Evolutionary conservation across 2,329 filamentous ascomycete genomes (phyloP).

Genomic region (Aurifilum marmelostoma): DNA sequence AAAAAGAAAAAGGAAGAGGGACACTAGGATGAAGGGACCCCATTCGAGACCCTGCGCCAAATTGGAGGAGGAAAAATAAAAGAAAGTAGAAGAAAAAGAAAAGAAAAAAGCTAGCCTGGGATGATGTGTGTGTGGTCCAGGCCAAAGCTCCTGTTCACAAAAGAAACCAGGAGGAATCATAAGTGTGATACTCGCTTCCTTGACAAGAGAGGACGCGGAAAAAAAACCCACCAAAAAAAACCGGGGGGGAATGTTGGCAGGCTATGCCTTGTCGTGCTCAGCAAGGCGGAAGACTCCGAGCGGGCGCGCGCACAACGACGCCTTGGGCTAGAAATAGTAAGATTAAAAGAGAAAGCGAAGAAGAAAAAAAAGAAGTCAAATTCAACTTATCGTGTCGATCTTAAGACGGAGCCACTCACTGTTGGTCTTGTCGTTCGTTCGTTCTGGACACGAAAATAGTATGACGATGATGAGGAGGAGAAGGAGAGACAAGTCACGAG

Average conservation of each 20-base stretch:
- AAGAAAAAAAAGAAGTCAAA: not conserved
- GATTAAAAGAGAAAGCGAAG: not conserved
- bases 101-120: too few relatives aligned
- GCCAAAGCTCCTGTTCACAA: not conserved
- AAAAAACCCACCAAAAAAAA: too few relatives aligned
- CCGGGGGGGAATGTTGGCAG: too few relatives aligned
- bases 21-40: not conserved
- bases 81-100: too few relatives aligned
- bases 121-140: not conserved
- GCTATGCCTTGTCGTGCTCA: not conserved
- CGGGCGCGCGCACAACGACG: not conserved
- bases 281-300: not conserved
- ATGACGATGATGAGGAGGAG: not conserved
- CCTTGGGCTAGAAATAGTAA: not conserved
- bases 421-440: not conserved
- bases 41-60: not conserved
- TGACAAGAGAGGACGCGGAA: not conserved
- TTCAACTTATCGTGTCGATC: not conserved
- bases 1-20: too few relatives aligned
- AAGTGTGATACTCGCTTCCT: not conserved
- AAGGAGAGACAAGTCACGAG: not conserved
- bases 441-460: too few relatives aligned
- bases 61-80: not conserved
- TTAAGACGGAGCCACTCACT: not conserved
- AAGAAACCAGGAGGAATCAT: not conserved